Percentiles rank a stretch among this genome's conserved stretches.
Conservation (phyloP, 75 land plant species). For the Cupressus sempervirens region DNA sequence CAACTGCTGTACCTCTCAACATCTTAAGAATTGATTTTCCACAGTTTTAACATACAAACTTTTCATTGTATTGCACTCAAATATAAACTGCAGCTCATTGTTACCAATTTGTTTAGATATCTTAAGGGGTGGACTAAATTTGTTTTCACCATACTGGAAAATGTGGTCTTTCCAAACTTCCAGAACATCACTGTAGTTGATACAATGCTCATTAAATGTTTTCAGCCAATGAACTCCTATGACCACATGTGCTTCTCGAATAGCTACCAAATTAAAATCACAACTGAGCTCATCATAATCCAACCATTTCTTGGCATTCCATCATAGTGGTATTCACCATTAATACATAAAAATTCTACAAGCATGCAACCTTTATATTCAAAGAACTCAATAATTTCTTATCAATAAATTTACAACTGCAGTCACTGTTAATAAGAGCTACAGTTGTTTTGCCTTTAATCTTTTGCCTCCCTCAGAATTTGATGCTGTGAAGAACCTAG, state of each 20-base stretch:
- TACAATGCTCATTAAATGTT: background rate
- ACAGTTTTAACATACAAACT: background rate
- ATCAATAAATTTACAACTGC: background rate
- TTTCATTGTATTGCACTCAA: background rate
- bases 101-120: background rate
- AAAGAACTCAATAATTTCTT: background rate
- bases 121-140: background rate
- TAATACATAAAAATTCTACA: background rate
- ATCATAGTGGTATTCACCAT: background rate
- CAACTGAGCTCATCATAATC: background rate
- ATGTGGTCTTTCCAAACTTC: background rate
- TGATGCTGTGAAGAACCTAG: background rate
- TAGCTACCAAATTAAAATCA: background rate
- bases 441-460: background rate
- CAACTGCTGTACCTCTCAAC: background rate
- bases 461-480: background rate
- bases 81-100: background rate
- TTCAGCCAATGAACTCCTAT: background rate
- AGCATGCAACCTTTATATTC: background rate
- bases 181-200: background rate
- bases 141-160: background rate
- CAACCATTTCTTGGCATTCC: background rate
- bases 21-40: background rate
- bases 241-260: background rate
- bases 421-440: background rate